Conservation (phyloP, 441 rosid species). For the Gossypium aridum region DNA sequence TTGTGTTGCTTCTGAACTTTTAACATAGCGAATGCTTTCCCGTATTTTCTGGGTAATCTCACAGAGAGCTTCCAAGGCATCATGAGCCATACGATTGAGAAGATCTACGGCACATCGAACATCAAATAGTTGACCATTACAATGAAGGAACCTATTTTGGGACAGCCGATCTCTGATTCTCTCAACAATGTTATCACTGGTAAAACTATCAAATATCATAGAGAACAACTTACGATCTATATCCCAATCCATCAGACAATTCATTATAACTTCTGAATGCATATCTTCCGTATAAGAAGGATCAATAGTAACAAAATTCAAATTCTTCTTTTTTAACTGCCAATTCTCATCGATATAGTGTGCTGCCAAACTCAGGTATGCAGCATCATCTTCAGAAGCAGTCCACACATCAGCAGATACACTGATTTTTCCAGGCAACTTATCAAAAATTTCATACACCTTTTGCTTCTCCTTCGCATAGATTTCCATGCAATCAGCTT, state of each 20-base stretch:
- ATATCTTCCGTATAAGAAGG: conserved; percentile 47
- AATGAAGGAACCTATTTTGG: conserved; percentile 52
- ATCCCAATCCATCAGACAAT: conserved; percentile 72
- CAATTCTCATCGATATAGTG: conserved; percentile 57
- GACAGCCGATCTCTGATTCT: conserved; percentile 55
- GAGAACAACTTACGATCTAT: conserved; percentile 62
- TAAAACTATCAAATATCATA: conserved; percentile 43
- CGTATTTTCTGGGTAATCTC: conserved; percentile 42
- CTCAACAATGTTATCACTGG: conserved; percentile 31
- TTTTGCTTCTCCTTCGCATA: conserved; percentile 55
- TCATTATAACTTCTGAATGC: conserved; percentile 49
- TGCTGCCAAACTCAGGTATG: conserved; percentile 46
- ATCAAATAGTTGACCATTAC: conserved; percentile 55
- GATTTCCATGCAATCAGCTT: conserved; percentile 66
- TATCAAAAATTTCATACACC: conserved; percentile 53
- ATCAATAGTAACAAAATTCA: conserved; percentile 44
- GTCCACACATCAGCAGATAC: conserved; percentile 51
- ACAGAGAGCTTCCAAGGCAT: conserved; percentile 36
- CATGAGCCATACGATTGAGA: conserved; percentile 49
- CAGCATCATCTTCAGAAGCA: conserved; percentile 34
- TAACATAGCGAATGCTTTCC: conserved; percentile 36
- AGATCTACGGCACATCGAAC: conserved; percentile 47
- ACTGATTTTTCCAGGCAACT: conserved; percentile 60
- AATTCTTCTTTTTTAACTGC: conserved; percentile 47
- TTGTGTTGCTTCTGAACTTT: conserved; percentile 35